A percentile compares a stretch with the other conserved stretches of the same genome.
Conservation (phyloP, 2,329 filamentous ascomycete genomes). For the Hysterium pulicare region DNA sequence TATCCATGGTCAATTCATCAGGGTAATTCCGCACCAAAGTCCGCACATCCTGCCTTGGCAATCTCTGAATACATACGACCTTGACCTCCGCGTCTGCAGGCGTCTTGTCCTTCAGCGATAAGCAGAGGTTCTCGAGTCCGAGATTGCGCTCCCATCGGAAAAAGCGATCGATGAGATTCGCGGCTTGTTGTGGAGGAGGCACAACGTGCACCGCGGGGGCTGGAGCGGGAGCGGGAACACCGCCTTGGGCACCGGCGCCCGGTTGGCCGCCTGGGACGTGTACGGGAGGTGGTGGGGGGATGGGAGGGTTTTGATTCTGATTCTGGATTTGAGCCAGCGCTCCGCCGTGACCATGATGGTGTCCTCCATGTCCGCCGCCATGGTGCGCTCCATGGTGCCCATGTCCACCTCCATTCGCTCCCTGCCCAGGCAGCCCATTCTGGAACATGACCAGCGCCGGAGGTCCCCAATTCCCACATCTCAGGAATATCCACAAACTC, state of each 20-base stretch:
- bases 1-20: slow-evolving; percentile 46
- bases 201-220: too few relatives aligned
- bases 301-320: slow-evolving; percentile 3
- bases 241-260: background rate
- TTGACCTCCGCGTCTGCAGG: slow-evolving; percentile 27
- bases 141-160: slow-evolving; percentile 36
- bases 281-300: slow-evolving; percentile 4
- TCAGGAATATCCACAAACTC: slow-evolving; percentile 34
- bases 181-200: slow-evolving; percentile 1
- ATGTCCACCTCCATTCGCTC: background rate
- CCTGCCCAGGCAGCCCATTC: slow-evolving; percentile 8
- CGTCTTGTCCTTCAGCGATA: slow-evolving; percentile 29
- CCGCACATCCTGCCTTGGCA: slow-evolving; percentile 43
- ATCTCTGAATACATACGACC: slow-evolving; percentile 35
- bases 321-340: slow-evolving; percentile 1
- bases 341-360: background rate
- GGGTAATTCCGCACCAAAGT: slow-evolving; percentile 51
- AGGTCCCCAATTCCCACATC: slow-evolving; percentile 20
- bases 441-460: slow-evolving; percentile 8
- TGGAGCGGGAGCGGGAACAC: slow-evolving; percentile 1
- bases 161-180: slow-evolving; percentile 25
- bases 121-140: slow-evolving; percentile 32
- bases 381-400: background rate
- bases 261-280: background rate
- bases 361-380: background rate